Evolutionary conservation across 1,284 basidiomycete genomes (phyloP), one percentile per base, ranked within the genome.

Genomic region (Macrocystidia cucumis): DNA sequence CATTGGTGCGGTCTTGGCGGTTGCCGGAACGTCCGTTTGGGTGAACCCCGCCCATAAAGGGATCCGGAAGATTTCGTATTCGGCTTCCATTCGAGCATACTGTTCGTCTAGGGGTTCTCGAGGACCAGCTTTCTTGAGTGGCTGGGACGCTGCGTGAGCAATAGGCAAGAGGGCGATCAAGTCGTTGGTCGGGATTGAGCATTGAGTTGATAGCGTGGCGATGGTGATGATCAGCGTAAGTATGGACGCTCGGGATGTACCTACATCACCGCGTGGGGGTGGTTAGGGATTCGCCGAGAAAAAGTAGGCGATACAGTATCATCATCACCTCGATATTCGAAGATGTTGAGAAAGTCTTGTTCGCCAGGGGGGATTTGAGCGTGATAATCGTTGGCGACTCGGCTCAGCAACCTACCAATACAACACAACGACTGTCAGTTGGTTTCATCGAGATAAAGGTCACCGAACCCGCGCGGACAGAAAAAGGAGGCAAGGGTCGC

Each of bases 141-240:
- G 41, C 25, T 40, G 41, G 20, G 43, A 48, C 7, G 41, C 50
- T 4, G 35, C 22, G 27, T 54, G 45, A 14, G 41, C 45, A 8
- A 56, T 44, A 16, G 37, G 47, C n/a, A 55, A 46, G 3, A 56
- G 39, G n/a, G 47, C 46, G n/a, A 52, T 28, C 11, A 56, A 28
- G 26, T 48, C 46, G n/a, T 37, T 37, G 25, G 45, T 43, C 11
- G 43, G 33, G 16, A 54, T 30, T 18, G 46, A 38, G 27, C 41
- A 38, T 25, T 44, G 34, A 2, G 37, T 38, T 6, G 44, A 35
- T 29, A 34, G 8, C 26, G 41, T 36, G n/a, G 44, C 40, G 17
- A 55, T 27, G 2, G 47, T 49, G 8, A 48, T 35, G 9, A 56
- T 47, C 2, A 56, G 27, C 13, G 54, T 43, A 21, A 51, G 37